Conservation (phyloP, 1,139 yeast genomes). For the Ogataea hybrid region DNA sequence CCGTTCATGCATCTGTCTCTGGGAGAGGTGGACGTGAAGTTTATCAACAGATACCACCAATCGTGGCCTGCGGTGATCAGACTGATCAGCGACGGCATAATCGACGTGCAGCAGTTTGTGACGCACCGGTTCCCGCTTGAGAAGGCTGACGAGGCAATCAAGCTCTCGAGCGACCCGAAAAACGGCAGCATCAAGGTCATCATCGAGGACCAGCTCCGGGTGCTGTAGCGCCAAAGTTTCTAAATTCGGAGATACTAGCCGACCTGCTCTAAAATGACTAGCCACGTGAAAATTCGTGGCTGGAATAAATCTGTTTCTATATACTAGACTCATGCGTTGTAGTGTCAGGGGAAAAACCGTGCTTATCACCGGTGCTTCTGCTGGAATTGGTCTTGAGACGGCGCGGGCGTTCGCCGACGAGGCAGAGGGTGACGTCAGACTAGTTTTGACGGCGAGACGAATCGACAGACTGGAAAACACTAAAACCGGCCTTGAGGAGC, state of each 20-base stretch:
- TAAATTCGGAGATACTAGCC: neutral
- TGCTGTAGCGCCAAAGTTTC: neutral
- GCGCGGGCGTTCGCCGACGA: slow-evolving; percentile 71
- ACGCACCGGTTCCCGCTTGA: slow-evolving; percentile 34
- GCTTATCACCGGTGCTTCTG: slow-evolving; percentile 73
- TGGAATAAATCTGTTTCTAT: neutral
- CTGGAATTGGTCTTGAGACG: slow-evolving; percentile 57
- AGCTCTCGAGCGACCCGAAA: slow-evolving; percentile 32
- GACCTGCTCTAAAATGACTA: slow-evolving; percentile 39
- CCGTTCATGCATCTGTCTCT: slow-evolving; percentile 42
- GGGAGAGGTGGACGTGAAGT: slow-evolving; percentile 39
- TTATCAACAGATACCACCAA: slow-evolving; percentile 40
- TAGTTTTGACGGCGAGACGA: slow-evolving; percentile 72
- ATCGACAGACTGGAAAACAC: slow-evolving; percentile 45
- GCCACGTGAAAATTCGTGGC: neutral
- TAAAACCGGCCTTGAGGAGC: slow-evolving; percentile 43
- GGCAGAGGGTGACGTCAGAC: slow-evolving; percentile 68
- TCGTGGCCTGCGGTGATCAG: slow-evolving; percentile 37
- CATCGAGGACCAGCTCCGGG: slow-evolving; percentile 21
- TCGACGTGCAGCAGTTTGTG: slow-evolving; percentile 32
- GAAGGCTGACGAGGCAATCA: slow-evolving; percentile 33
- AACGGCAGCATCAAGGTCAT: slow-evolving; percentile 35
- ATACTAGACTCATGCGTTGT: neutral
- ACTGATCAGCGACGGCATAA: slow-evolving; percentile 31
- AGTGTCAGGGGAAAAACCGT: slow-evolving; percentile 27